Base-by-base conservation (phyloP, 73 alveolate species). In the Paramecium pentaurelia region DNA sequence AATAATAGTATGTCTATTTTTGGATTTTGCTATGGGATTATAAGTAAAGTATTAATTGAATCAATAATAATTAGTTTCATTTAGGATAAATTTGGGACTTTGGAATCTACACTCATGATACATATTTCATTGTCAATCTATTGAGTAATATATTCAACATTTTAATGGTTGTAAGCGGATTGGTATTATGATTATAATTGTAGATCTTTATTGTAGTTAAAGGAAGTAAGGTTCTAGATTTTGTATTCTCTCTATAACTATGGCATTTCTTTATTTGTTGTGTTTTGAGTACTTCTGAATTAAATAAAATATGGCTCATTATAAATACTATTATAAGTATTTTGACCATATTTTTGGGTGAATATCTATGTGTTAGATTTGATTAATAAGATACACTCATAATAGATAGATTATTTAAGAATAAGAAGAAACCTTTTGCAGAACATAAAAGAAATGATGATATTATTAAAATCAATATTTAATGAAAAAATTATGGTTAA, bases 381-480 rank as follows among this genome's bases (percentile, higher is more conserved):
- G 88, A 75, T 42, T 20, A 75, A 75, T 75, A 75, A 22, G 88
- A 75, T 20, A 75, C 20, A 36, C 58, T 75, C 18, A 75, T 75
- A 0, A 75, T 75, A 4, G 88, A 75, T 75, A 75, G 60, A 75
- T 38, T 75, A 75, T 75, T 75, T 42, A 75, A 75, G 34, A 36
- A 36, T 18, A 75, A 36, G 60, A 75, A 75, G 10, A 64, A 34
- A 18, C 84, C 49, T 6, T 4, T 64, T 14, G 84, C 84, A 64
- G 84, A 64, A 34, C 88, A 75, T 36, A 75, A 75, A 28, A 75
- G 47, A 75, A 73, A 75, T 75, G 88, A 75, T 75, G 88, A 75
- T 75, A 30, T 75, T 30, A 30, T 37, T 16, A 38, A 34, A 75
- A 38, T 75, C 38, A 75, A 75, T 75, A 75, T 75, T n/a, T 14